Base-by-base conservation (phyloP, 2,329 filamentous ascomycete species). In the Aspergillus novofumigatus region DNA sequence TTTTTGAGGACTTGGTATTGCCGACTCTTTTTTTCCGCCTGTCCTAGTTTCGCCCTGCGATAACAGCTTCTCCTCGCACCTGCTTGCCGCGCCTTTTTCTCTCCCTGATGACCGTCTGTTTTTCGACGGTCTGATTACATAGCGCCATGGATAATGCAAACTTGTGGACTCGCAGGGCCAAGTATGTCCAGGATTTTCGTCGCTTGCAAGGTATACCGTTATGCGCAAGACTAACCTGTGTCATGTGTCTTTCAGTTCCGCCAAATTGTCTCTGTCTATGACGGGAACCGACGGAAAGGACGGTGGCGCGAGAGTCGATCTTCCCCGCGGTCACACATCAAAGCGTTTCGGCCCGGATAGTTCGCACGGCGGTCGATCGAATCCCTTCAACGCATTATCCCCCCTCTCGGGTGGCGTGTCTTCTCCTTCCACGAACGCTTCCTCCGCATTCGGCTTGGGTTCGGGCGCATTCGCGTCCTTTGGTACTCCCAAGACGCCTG, bases 391-490 rank as follows among this genome's bases (percentile, higher is more conserved):
- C 74, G 81, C 86, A 66, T 84, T 90, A 65, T 86, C 90, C 51
- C 87, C 88, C 59, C 85, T 89, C 67, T 86, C 84, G 59, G 84
- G 82, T 52, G 85, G 83, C 56, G 79, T 92, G 55, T 83, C 88
- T 38, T 93, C 91, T 9, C 91, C 92, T 14, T 91, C 89, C 11
- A 83, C 85, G 54, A 84, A 84, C 65, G 91, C 90, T 55, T 92
- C 91, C 20, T 92, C 89, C 68, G 92, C 93, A 57, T 99, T 99
- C 77, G 92, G 92, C 52, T 81, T 99, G 59, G 94, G 94, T 44
- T 95, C 91, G 20, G 94, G 94, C 66, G 94, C 94, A 55, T 99
- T 99, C 74, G 93, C 93, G 42, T 95, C 92, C n/a, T 95, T 95
- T 74, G 92, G 93, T 79, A 92, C 92, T 2, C 90, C 92, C 53